Evolutionary conservation across 2,329 filamentous ascomycete species (phyloP), one percentile per base, ranked within the genome.

Genomic region (Pezicula carpinea): DNA sequence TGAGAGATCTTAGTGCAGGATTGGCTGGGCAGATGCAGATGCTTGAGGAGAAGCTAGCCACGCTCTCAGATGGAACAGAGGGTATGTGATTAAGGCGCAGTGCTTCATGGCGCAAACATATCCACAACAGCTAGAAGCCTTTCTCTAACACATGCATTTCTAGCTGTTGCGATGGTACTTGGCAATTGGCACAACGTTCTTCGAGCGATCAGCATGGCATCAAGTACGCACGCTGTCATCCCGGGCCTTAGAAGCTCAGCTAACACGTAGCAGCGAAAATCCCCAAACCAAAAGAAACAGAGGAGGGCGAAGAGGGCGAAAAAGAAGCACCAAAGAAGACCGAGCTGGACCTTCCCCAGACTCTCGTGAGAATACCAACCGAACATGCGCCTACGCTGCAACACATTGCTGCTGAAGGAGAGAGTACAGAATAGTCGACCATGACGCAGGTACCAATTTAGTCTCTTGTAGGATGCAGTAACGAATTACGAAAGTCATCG

Each of bases 131-230:
- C n/a, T 26, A 11, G 10, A 10, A 10, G n/a, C 13, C n/a, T 22
- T 3, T 11, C 14, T 8, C 38, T 40, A 40, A 40, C 26, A 11
- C 33, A 13, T 17, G 29, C 51, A 46, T 53, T 47, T 44, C 46
- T 63, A 89, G 87, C 86, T 50, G 89, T 95, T 59, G 88, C 89
- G 33, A 79, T 84, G n/a, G 88, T 95, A 18, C 73, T 95, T 63
- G 80, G 84, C 44, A 95, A 93, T 65, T 95, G 89, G 89, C 85
- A 91, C 66, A 91, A 89, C 58, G 88, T 95, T 54, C 75, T 95
- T 50, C 77, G 85, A 54, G 87, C 87, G 35, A 91, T 95, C 61
- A 86, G 86, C 61, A 91, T 93, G 86, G 89, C 89, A 52, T 91
- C 86, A 50, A 77, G 87, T 91, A 75, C 61, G 81, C 70, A 22